Evolutionary conservation across 257 asterid genomes (phyloP).

Genomic region (Solanum bulbocastanum): DNA sequence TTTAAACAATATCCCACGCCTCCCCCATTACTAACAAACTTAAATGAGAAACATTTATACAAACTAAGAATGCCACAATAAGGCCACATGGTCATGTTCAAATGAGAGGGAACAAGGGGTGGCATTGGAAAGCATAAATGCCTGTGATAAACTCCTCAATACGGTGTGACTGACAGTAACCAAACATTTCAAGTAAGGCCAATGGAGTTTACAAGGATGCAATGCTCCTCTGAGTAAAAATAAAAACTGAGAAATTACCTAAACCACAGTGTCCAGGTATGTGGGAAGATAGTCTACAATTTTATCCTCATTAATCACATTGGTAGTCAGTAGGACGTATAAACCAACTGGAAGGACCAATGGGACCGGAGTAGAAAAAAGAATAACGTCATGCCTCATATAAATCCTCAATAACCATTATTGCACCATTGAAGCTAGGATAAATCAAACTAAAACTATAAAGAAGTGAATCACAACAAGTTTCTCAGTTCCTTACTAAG

Average conservation of each 20-base stretch:
- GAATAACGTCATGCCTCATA: not conserved
- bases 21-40: not conserved
- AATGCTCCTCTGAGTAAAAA: not conserved
- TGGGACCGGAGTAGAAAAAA: not conserved
- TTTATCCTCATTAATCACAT: not conserved
- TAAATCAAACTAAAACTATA: not conserved
- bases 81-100: not conserved
- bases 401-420: not conserved
- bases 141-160: not conserved
- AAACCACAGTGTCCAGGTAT: not conserved
- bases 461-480: not conserved
- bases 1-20: conserved; percentile 5
- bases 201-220: not conserved
- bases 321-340: not conserved
- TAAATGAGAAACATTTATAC: not conserved
- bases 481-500: not conserved
- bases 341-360: not conserved
- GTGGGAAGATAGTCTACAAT: not conserved
- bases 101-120: not conserved
- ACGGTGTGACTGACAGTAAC: not conserved
- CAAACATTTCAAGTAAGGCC: not conserved
- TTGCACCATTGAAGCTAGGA: not conserved
- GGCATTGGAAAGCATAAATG: not conserved
- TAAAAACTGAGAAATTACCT: not conserved
- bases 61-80: not conserved